Percentiles rank a stretch among this genome's conserved stretches.
Evolutionary conservation across 441 rosid species (phyloP).

Genomic region (Lagerstroemia fauriei): DNA sequence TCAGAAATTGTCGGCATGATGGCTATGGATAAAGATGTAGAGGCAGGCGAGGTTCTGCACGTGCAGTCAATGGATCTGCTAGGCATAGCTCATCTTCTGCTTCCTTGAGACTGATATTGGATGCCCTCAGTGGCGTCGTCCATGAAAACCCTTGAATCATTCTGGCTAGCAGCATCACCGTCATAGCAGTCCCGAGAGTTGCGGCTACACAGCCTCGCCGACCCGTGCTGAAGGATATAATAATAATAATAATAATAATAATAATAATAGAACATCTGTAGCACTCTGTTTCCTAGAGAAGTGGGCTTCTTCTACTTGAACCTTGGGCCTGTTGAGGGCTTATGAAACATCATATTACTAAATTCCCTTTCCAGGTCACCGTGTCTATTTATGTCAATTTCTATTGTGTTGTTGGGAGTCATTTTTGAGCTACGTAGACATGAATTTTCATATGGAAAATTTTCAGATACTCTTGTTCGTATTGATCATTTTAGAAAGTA

Average conservation of each 20-base stretch:
- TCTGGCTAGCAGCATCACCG: constrained; percentile 48
- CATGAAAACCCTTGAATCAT: constrained; percentile 49
- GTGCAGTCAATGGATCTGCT: constrained; percentile 35
- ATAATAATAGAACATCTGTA: too few species aligned
- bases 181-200: constrained; percentile 43
- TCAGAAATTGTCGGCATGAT: too few species aligned
- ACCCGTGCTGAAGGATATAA: constrained; percentile 46
- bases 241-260: too few species aligned
- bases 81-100: constrained; percentile 16
- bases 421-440: too few species aligned
- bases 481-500: too few species aligned
- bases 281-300: not conserved
- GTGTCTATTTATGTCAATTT: too few species aligned
- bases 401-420: too few species aligned
- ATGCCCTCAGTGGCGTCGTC: constrained; percentile 22
- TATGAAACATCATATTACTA: too few species aligned
- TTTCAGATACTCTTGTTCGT: too few species aligned
- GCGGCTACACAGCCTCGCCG: constrained; percentile 47
- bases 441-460: too few species aligned
- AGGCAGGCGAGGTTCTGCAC: constrained; percentile 47
- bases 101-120: constrained; percentile 30
- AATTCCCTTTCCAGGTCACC: too few species aligned
- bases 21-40: constrained; percentile 32
- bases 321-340: not conserved
- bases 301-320: not conserved